These are phyloP conservation scores for Pseudonectria foliicola DNA, from an alignment of 2,329 filamentous ascomycete species.

Conservation along the genomic window DNA sequence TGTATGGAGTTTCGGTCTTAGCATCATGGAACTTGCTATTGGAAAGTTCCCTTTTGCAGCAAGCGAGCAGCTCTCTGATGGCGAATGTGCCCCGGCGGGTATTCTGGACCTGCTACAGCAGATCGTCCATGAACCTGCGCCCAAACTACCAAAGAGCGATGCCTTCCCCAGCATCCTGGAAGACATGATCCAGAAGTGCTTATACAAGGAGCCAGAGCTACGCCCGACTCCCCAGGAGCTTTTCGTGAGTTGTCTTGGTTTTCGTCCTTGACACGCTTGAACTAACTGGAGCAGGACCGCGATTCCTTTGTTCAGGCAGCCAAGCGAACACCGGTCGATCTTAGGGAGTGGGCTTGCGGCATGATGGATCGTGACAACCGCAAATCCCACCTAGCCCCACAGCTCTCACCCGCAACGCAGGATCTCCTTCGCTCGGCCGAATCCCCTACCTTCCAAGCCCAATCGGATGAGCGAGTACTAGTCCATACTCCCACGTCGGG, in stretches of 20 bases:
- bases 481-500: slow-evolving; percentile 60
- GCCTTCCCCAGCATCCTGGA: slow-evolving; percentile 93
- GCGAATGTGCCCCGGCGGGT: slow-evolving; percentile 78
- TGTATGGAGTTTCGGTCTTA: slow-evolving; percentile 95
- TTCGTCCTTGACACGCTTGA: not conserved
- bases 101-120: slow-evolving; percentile 94
- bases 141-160: slow-evolving; percentile 90
- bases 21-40: slow-evolving; percentile 95
- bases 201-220: slow-evolving; percentile 81
- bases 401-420: slow-evolving; percentile 69
- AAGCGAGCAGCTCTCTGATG: slow-evolving; percentile 63
- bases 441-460: slow-evolving; percentile 43
- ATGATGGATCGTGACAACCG: slow-evolving; percentile 94
- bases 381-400: slow-evolving; percentile 83
- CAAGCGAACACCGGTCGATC: slow-evolving; percentile 90
- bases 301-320: slow-evolving; percentile 94
- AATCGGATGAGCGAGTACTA: slow-evolving; percentile 35
- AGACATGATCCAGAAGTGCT: slow-evolving; percentile 93
- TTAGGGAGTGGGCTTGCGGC: slow-evolving; percentile 86
- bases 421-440: slow-evolving; percentile 62
- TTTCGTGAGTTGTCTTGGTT: slow-evolving; percentile 57
- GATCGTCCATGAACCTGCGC: slow-evolving; percentile 93
- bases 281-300: slow-evolving; percentile 58
- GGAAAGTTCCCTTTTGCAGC: slow-evolving; percentile 91
- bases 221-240: slow-evolving; percentile 90